These are phyloP conservation scores for Wallacemonas rigidus DNA, from an alignment of 208 protist genomes.

Conservation along the genomic window DNA sequence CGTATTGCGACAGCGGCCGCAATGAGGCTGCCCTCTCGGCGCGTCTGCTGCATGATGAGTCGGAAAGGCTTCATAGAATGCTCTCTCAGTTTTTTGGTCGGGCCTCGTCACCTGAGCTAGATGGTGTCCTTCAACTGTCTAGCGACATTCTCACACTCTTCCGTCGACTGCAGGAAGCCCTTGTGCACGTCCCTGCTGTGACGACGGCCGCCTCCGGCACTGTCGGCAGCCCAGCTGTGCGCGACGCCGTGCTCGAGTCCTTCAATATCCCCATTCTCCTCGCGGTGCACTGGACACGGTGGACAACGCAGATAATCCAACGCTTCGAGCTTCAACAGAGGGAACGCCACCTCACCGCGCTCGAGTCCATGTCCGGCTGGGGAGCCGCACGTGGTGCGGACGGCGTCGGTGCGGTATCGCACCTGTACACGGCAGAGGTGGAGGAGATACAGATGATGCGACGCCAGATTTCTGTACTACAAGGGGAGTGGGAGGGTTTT, in stretches of 20 bases:
- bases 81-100: slow-evolving; percentile 36
- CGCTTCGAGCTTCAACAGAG: slow-evolving; percentile 30
- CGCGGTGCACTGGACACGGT: slow-evolving; percentile 41
- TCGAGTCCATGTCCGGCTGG: slow-evolving; percentile 4
- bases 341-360: slow-evolving; percentile 21
- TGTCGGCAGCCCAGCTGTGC: slow-evolving; percentile 8
- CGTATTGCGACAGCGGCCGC: neutral
- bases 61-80: slow-evolving; percentile 11
- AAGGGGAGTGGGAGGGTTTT: slow-evolving; percentile 61
- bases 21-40: slow-evolving; percentile 23
- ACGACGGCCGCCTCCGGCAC: neutral
- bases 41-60: slow-evolving; percentile 28
- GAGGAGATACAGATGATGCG: slow-evolving; percentile 40
- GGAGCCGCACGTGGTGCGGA: neutral
- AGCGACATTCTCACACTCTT: slow-evolving; percentile 26
- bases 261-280: slow-evolving; percentile 35
- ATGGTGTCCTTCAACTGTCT: slow-evolving; percentile 33
- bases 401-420: slow-evolving; percentile 19
- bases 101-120: slow-evolving; percentile 35
- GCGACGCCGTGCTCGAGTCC: slow-evolving; percentile 32
- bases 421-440: slow-evolving; percentile 34
- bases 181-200: slow-evolving; percentile 19
- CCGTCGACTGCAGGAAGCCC: slow-evolving; percentile 19
- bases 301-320: slow-evolving; percentile 26
- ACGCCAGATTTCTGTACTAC: slow-evolving; percentile 33